These are phyloP conservation scores for Colletotrichum kahawae DNA, from an alignment of 2,329 filamentous ascomycete species.

Conservation along the genomic window DNA sequence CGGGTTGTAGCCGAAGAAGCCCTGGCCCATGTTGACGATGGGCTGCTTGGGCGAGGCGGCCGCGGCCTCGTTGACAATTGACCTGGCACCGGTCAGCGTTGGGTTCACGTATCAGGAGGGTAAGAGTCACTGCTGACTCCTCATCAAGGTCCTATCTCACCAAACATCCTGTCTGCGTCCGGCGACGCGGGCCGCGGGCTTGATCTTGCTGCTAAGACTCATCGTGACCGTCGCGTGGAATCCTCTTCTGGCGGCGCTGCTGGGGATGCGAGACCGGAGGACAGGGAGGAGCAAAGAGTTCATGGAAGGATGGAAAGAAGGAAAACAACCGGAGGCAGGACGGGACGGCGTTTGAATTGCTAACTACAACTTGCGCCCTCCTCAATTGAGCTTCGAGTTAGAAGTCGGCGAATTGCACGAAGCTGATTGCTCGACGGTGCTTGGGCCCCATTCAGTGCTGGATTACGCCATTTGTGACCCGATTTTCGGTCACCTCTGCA, in stretches of 20 bases:
- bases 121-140: not conserved
- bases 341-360: not conserved
- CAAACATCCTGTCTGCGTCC: constrained; percentile 58
- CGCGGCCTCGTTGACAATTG: constrained; percentile 70
- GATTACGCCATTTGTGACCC: constrained; percentile 13
- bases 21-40: constrained; percentile 70
- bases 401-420: constrained; percentile 4
- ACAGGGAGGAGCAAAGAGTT: constrained; percentile 17
- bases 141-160: constrained; percentile 33
- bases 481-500: constrained; percentile 5
- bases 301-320: constrained; percentile 1
- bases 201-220: constrained; percentile 49
- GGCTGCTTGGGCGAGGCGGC: constrained; percentile 67
- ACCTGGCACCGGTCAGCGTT: constrained; percentile 44
- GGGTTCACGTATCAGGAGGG: not conserved
- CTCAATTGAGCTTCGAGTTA: not conserved
- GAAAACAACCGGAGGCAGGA: not conserved
- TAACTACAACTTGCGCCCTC: not conserved
- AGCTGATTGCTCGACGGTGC: constrained; percentile 16
- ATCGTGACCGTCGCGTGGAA: constrained; percentile 37
- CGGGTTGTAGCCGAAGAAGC: constrained; percentile 92
- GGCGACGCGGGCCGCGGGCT: constrained; percentile 55
- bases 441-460: not conserved
- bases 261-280: constrained; percentile 22
- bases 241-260: constrained; percentile 14